phyloP scores from a whole-genome alignment of 345 rosid species.

The Eucalyptus guilfoylei region DNA sequence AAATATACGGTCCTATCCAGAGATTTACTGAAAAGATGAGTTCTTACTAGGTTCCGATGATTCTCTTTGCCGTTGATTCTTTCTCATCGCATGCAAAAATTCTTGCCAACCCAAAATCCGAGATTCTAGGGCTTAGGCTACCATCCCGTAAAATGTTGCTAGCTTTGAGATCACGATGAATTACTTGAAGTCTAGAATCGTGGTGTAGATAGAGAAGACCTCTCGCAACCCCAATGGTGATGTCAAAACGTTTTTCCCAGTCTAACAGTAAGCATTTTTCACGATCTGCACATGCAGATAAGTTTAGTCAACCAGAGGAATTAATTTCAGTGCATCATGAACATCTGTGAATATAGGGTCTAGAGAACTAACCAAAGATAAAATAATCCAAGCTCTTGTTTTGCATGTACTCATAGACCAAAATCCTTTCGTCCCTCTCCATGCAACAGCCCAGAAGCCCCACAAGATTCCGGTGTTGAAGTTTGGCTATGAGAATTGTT shows the following conservation, averaged over 20 bases:
- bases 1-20: not conserved
- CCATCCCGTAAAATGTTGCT: not conserved
- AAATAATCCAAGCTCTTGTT: constrained; percentile 24
- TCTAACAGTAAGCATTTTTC: not conserved
- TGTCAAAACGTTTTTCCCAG: not conserved
- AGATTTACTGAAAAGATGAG: not conserved
- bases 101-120: not conserved
- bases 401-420: constrained; percentile 25
- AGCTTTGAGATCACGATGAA: not conserved
- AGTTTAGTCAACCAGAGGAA: not conserved
- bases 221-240: not conserved
- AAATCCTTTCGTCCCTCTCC: constrained; percentile 15
- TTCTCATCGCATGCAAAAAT: not conserved
- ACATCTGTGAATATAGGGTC: not conserved
- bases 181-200: not conserved
- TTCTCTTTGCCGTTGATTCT: not conserved
- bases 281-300: constrained; percentile 2
- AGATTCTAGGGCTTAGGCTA: not conserved
- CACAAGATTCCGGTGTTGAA: constrained; percentile 44
- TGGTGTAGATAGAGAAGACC: not conserved
- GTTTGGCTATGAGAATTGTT: constrained; percentile 30
- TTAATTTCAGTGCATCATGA: not conserved
- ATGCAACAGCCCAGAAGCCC: constrained; percentile 36
- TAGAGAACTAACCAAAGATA: constrained; percentile 25
- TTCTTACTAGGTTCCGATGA: constrained; percentile 35